phyloP scores from a whole-genome alignment of 129 eudicot genomes.

The Flaveria brownii region DNA sequence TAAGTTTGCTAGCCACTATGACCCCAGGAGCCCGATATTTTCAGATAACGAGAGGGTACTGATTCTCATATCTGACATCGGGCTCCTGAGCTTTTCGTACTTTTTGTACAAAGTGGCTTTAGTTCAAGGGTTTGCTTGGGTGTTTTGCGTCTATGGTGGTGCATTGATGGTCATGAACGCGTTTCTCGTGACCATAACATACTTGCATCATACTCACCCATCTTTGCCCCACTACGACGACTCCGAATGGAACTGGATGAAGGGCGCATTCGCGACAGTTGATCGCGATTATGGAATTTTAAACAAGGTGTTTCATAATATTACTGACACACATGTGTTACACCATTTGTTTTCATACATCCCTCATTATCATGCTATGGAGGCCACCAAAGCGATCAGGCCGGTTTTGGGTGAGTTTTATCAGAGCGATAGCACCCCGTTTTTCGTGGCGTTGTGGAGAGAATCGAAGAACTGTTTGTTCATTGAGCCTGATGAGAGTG shows the following conservation, averaged over 20 bases:
- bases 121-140: slow-evolving; percentile 30
- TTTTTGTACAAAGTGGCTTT: slow-evolving; percentile 29
- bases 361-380: slow-evolving; percentile 50
- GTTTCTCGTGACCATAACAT: slow-evolving; percentile 36
- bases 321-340: slow-evolving; percentile 40
- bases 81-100: slow-evolving; percentile 30
- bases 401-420: slow-evolving; percentile 56
- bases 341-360: slow-evolving; percentile 46
- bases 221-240: slow-evolving; percentile 41
- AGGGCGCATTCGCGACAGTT: slow-evolving; percentile 37
- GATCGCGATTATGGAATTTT: slow-evolving; percentile 41
- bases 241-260: slow-evolving; percentile 43
- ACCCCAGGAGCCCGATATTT: slow-evolving; percentile 38
- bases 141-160: slow-evolving; percentile 36
- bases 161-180: slow-evolving; percentile 42
- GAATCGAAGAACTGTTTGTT: slow-evolving; percentile 59
- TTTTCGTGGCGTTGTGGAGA: slow-evolving; percentile 54
- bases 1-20: slow-evolving; percentile 40
- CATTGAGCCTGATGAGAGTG: slow-evolving; percentile 53
- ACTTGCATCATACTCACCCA: slow-evolving; percentile 39
- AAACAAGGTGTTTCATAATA: slow-evolving; percentile 43
- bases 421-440: slow-evolving; percentile 55
- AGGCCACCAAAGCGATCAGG: slow-evolving; percentile 48
- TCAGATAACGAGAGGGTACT: slow-evolving; percentile 29
- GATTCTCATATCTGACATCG: slow-evolving; percentile 38